A percentile compares a stretch with the other conserved stretches of the same genome.
Evolutionary conservation across 192 early-diverging fungal species (phyloP).

Genomic region (Coemansia sp.): DNA sequence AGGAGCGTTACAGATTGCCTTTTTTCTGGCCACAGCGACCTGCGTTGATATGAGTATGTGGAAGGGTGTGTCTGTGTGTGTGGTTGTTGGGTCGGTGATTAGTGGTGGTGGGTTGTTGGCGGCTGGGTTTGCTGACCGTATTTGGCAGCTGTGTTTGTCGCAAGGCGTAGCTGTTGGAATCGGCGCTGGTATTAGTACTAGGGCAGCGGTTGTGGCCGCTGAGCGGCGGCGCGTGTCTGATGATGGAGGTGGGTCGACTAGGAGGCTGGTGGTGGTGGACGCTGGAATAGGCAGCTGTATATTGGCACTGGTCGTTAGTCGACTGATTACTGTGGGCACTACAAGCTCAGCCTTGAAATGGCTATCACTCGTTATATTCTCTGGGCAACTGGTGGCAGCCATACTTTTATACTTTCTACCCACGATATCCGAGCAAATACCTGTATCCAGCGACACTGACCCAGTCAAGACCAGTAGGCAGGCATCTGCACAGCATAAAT

Average conservation of each 20-base stretch:
- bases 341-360: slow-evolving; percentile 13
- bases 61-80: neutral
- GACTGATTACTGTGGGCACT: neutral
- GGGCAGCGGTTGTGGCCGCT: neutral
- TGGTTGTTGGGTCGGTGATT: slow-evolving; percentile 11
- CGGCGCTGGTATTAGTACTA: slow-evolving; percentile 53
- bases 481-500: neutral
- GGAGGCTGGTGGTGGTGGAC: neutral
- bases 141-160: slow-evolving; percentile 67
- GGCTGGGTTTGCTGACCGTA: slow-evolving; percentile 45
- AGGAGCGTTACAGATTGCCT: slow-evolving; percentile 24
- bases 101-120: slow-evolving; percentile 27
- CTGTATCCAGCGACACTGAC: neutral
- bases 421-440: neutral
- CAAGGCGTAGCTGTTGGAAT: slow-evolving; percentile 66
- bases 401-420: neutral
- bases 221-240: neutral
- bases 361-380: slow-evolving; percentile 16
- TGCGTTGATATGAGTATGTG: neutral
- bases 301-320: slow-evolving; percentile 15
- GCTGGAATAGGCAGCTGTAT: slow-evolving; percentile 23
- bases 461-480: neutral
- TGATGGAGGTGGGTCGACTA: neutral
- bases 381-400: neutral
- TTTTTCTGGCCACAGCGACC: neutral